Conservation (phyloP, 306 rosid genomes). For the Alnus rubra region DNA sequence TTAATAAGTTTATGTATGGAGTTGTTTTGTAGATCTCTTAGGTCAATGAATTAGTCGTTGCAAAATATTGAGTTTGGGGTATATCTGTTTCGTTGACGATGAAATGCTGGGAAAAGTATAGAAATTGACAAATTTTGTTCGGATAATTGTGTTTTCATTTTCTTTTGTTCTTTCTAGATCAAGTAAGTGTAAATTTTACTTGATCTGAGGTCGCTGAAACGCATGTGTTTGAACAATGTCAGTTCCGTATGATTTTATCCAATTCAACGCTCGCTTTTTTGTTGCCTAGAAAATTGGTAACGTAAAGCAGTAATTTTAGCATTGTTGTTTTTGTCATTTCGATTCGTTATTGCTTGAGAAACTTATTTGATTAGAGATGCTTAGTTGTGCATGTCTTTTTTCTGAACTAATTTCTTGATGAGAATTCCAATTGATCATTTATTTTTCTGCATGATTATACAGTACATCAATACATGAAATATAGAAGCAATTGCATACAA, state of each 20-base stretch:
- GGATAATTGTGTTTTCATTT: background rate
- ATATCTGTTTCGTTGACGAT: background rate
- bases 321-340: no score
- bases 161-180: background rate
- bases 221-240: background rate
- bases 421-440: no score
- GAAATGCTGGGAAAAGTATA: background rate
- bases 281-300: background rate
- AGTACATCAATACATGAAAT: no score
- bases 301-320: background rate
- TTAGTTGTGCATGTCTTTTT: background rate
- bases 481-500: no score
- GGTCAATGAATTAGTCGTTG: background rate
- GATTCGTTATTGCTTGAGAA: background rate
- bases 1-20: background rate
- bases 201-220: background rate
- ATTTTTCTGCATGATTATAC: background rate
- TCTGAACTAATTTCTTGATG: background rate
- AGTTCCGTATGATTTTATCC: background rate
- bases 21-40: conserved; percentile 17
- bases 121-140: background rate
- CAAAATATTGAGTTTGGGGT: background rate
- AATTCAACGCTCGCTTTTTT: background rate
- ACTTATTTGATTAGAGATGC: background rate
- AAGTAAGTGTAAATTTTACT: background rate